These are phyloP conservation scores for Pseudozyma flocculosa DNA, from an alignment of 1,284 basidiomycete genomes.

Conservation along the genomic window DNA sequence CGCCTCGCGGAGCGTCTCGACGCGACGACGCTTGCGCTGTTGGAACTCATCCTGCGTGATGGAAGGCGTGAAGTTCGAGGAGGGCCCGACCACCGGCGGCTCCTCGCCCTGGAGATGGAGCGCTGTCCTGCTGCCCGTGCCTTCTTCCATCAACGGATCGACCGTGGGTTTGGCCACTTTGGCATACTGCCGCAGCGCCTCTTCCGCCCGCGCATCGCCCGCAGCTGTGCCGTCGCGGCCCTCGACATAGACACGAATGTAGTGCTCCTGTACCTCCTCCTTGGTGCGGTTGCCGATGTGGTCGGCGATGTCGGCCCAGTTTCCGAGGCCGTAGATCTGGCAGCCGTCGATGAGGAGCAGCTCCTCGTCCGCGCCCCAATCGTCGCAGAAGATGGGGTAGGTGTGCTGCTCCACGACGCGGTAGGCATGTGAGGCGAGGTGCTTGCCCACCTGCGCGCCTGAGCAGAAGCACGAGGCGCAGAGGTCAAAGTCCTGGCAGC, in stretches of 20 bases:
- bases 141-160: conserved; percentile 24
- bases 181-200: conserved; percentile 18
- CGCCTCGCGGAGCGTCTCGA: conserved; percentile 45
- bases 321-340: conserved; percentile 84
- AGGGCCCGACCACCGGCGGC: conserved; percentile 49
- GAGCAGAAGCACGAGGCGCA: conserved; percentile 76
- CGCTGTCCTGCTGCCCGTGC: conserved; percentile 29
- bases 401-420: conserved; percentile 93
- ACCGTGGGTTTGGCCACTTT: conserved; percentile 9
- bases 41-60: conserved; percentile 52
- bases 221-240: conserved; percentile 45
- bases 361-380: conserved; percentile 99
- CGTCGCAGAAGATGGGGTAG: conserved; percentile 89
- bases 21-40: conserved; percentile 47
- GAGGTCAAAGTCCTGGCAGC: conserved; percentile 60
- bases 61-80: conserved; percentile 35
- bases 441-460: conserved; percentile 83
- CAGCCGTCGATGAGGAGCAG: conserved; percentile 87
- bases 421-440: conserved; percentile 86
- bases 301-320: conserved; percentile 95
- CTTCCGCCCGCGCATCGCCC: conserved; percentile 42
- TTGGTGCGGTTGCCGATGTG: conserved; percentile 92
- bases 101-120: conserved; percentile 25
- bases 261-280: conserved; percentile 91
- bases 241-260: conserved; percentile 75